Conservation (phyloP, 2,329 filamentous ascomycete genomes). For the Aspergillus tubingensis region DNA sequence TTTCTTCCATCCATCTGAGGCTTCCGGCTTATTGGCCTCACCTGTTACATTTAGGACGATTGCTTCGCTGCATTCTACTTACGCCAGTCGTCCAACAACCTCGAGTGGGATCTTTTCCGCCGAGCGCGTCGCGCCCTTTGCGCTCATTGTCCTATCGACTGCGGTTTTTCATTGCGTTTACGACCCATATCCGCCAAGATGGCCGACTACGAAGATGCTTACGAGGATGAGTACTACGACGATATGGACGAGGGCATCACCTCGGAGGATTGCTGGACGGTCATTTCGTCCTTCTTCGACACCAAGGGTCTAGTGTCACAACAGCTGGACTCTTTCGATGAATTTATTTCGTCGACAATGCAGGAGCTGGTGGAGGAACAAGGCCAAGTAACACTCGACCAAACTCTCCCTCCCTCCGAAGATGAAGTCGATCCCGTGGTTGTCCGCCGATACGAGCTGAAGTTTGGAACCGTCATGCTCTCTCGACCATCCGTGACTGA, state of each 20-base stretch:
- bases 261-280: constrained; percentile 96
- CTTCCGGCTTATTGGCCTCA: constrained; percentile 23
- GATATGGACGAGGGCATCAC: constrained; percentile 76
- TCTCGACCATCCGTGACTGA: constrained; percentile 90
- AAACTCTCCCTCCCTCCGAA: constrained; percentile 76
- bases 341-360: constrained; percentile 92
- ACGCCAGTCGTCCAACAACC: constrained; percentile 15
- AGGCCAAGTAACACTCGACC: constrained; percentile 86
- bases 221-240: constrained; percentile 69
- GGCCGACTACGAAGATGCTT: constrained; percentile 63
- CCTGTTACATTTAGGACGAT: constrained; percentile 3
- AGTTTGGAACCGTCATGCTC: constrained; percentile 86
- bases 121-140: constrained; percentile 32
- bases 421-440: constrained; percentile 75
- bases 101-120: constrained; percentile 23
- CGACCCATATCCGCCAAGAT: constrained; percentile 39
- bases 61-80: constrained; percentile 10
- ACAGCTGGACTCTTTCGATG: constrained; percentile 97
- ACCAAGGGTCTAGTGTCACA: constrained; percentile 94
- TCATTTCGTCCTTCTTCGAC: constrained; percentile 96
- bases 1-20: constrained; percentile 29
- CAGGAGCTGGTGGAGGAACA: constrained; percentile 94
- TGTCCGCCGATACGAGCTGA: constrained; percentile 90
- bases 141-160: constrained; percentile 17
- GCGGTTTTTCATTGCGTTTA: constrained; percentile 11